Conservation (phyloP, 2,329 filamentous ascomycete species). For the Pestalotiopsis sp. region DNA sequence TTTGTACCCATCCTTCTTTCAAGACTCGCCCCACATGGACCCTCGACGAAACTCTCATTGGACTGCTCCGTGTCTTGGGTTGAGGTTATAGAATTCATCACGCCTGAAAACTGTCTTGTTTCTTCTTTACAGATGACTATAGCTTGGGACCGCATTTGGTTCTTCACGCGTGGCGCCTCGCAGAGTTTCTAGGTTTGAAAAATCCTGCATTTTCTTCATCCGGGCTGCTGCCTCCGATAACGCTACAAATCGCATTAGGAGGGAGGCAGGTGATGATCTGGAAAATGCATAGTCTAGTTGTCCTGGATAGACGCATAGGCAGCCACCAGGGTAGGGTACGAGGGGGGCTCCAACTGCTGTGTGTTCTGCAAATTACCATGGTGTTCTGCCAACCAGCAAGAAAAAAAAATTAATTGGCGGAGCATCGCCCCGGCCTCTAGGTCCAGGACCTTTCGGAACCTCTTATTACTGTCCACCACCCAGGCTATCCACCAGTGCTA, state of each 20-base stretch:
- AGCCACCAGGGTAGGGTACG: background rate
- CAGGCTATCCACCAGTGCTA: background rate
- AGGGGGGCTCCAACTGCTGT: background rate
- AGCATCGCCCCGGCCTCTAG: background rate
- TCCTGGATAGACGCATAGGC: slow-evolving; percentile 4
- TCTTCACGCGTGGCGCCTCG: background rate
- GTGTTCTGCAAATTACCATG: background rate
- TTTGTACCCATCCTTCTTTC: background rate
- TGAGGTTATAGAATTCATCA: background rate
- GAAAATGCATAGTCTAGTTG: slow-evolving; percentile 3
- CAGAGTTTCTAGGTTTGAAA: background rate
- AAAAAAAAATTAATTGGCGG: too few relatives aligned
- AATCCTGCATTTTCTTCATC: background rate
- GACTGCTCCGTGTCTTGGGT: background rate
- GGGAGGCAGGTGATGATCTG: slow-evolving; percentile 1
- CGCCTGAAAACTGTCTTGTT: background rate
- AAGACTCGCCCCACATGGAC: background rate
- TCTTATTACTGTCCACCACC: background rate
- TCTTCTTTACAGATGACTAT: background rate
- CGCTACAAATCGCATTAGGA: background rate
- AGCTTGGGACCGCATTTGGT: background rate
- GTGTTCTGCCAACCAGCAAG: background rate
- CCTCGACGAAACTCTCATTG: background rate
- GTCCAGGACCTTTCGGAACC: background rate
- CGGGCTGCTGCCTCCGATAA: background rate